These are phyloP conservation scores for Yamadazyma sp. DNA, from an alignment of 805 yeast species.

Conservation along the genomic window DNA sequence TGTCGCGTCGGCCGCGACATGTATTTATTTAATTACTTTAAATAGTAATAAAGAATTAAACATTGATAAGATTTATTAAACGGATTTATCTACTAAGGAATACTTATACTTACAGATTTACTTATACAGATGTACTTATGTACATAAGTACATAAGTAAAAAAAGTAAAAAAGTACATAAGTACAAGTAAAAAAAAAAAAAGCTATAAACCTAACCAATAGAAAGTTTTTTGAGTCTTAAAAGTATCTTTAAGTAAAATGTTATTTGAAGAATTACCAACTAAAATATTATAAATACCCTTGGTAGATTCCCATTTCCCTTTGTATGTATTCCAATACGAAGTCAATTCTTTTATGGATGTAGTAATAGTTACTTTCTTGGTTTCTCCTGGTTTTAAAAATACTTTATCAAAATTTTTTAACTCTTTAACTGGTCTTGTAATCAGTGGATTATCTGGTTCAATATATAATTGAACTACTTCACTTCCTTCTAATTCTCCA, in stretches of 20 bases:
- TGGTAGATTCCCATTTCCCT: conserved; percentile 49
- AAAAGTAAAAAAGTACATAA: too few relatives aligned
- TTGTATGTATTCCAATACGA: conserved; percentile 52
- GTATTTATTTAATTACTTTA: too few relatives aligned
- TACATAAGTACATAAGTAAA: not conserved
- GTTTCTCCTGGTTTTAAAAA: conserved; percentile 43
- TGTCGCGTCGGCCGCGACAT: too few relatives aligned
- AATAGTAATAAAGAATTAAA: too few relatives aligned
- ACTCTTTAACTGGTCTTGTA: conserved; percentile 56
- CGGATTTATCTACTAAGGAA: too few relatives aligned
- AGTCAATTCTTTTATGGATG: conserved; percentile 44
- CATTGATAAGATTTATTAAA: too few relatives aligned
- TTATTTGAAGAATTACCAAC: conserved; percentile 42
- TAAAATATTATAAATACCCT: conserved; percentile 47
- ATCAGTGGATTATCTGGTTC: conserved; percentile 33
- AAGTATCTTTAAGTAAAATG: conserved; percentile 17
- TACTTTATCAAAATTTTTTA: conserved; percentile 56
- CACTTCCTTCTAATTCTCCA: conserved; percentile 49
- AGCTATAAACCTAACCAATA: conserved; percentile 14
- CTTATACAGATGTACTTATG: too few relatives aligned
- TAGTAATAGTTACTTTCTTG: conserved; percentile 30
- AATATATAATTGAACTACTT: conserved; percentile 55
- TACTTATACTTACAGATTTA: too few relatives aligned
- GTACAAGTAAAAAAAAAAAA: not conserved
- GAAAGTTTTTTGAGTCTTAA: conserved; percentile 15